Evolutionary conservation across 164 flowering plant genomes (phyloP).

Genomic region (Kingdonia uniflora): DNA sequence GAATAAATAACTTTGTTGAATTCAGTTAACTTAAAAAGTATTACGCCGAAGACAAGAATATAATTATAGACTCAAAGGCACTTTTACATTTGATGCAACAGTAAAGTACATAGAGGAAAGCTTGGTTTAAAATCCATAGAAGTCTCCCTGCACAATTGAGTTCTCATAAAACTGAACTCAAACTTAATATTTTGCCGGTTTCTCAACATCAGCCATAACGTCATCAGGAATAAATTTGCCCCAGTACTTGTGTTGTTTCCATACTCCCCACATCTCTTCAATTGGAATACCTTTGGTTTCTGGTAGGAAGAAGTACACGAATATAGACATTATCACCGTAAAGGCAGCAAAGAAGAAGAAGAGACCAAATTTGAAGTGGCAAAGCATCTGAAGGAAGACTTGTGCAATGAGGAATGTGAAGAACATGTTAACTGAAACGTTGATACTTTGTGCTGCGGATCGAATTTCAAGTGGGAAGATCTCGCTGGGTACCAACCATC

Average conservation of each 20-base stretch:
- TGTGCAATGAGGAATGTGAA: slow-evolving; percentile 15
- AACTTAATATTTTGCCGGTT: neutral
- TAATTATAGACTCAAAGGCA: too few species aligned
- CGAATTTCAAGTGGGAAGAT: slow-evolving; percentile 10
- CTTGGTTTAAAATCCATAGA: too few species aligned
- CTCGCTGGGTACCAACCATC: slow-evolving; percentile 12
- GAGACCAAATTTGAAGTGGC: slow-evolving; percentile 6
- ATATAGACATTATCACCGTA: slow-evolving; percentile 5
- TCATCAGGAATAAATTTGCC: slow-evolving; percentile 29
- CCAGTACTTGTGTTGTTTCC: slow-evolving; percentile 88
- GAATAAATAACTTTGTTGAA: too few species aligned
- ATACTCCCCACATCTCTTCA: slow-evolving; percentile 57
- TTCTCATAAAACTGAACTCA: neutral
- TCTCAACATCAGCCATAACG: slow-evolving; percentile 18
- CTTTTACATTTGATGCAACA: too few species aligned
- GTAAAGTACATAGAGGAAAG: too few species aligned
- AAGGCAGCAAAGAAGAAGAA: slow-evolving; percentile 12
- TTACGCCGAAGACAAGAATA: too few species aligned
- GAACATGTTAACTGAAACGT: slow-evolving; percentile 13
- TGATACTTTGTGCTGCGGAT: slow-evolving; percentile 13
- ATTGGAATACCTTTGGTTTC: slow-evolving; percentile 14
- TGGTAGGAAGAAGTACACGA: slow-evolving; percentile 10
- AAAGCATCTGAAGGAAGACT: slow-evolving; percentile 10
- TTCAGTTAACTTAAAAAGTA: too few species aligned
- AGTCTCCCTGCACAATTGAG: too few species aligned